phyloP scores from a whole-genome alignment of 2,329 filamentous ascomycete species.

The Hypocreales sp. region DNA sequence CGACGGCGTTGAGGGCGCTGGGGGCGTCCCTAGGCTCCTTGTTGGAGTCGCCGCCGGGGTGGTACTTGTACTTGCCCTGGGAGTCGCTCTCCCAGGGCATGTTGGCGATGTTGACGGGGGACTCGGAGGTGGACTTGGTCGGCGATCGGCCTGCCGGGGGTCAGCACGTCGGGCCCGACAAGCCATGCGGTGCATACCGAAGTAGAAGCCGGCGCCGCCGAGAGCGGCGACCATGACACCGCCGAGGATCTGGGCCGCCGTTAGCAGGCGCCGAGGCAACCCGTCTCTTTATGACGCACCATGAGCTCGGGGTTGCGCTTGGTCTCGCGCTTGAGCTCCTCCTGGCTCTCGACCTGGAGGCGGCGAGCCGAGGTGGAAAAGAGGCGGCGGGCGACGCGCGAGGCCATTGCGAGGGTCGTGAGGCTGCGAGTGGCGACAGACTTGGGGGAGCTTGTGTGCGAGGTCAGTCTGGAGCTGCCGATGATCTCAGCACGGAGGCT shows the following conservation, averaged over 20 bases:
- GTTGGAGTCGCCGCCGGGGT: slow-evolving; percentile 70
- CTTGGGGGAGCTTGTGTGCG: slow-evolving; percentile 1
- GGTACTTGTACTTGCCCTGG: slow-evolving; percentile 57
- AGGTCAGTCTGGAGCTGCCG: neutral
- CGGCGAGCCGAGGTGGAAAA: slow-evolving; percentile 39
- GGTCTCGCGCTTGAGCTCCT: slow-evolving; percentile 38
- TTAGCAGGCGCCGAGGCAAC: neutral
- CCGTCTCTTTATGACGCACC: slow-evolving; percentile 17
- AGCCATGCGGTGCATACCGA: too few species aligned
- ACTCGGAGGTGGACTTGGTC: slow-evolving; percentile 72
- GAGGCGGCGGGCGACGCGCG: slow-evolving; percentile 38
- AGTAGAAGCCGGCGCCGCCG: slow-evolving; percentile 79
- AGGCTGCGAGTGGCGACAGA: neutral
- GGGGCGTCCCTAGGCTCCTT: slow-evolving; percentile 75
- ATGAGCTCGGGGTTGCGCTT: slow-evolving; percentile 35
- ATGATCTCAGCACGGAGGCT: too few species aligned
- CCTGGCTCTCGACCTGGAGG: slow-evolving; percentile 26
- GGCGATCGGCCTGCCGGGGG: slow-evolving; percentile 54
- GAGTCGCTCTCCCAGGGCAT: slow-evolving; percentile 82
- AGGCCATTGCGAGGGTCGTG: slow-evolving; percentile 29
- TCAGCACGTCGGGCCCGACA: too few species aligned
- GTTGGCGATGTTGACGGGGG: slow-evolving; percentile 55
- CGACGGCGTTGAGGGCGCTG: slow-evolving; percentile 86
- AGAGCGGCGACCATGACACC: slow-evolving; percentile 84
- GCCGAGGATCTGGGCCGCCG: slow-evolving; percentile 55